Conservation (phyloP, 1,284 basidiomycete genomes). For the Kwoniella shivajii region DNA sequence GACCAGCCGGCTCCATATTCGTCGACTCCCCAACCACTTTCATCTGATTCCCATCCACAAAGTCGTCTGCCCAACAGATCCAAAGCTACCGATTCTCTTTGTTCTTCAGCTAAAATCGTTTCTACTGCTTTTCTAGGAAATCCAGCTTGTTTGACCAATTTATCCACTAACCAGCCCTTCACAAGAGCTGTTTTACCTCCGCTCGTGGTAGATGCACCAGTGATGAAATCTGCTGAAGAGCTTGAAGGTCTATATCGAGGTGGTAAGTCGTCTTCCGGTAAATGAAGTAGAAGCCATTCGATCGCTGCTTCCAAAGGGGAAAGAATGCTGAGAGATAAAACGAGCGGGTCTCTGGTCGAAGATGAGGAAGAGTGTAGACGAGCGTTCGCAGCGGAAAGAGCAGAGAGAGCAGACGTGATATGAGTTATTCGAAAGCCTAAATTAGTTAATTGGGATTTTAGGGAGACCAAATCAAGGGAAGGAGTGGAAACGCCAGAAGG, state of each 20-base stretch:
- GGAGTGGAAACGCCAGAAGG: slow-evolving; percentile 38
- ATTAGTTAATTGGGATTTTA: slow-evolving; percentile 47
- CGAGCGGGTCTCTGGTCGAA: slow-evolving; percentile 47
- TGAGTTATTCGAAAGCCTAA: slow-evolving; percentile 57
- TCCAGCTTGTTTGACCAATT: slow-evolving; percentile 78
- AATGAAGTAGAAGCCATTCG: slow-evolving; percentile 57
- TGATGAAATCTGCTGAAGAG: slow-evolving; percentile 64
- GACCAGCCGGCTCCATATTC: slow-evolving; percentile 58
- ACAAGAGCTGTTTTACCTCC: slow-evolving; percentile 63
- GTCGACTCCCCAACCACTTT: slow-evolving; percentile 54
- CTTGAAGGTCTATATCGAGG: slow-evolving; percentile 71
- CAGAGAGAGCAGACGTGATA: slow-evolving; percentile 47
- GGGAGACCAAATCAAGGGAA: slow-evolving; percentile 33
- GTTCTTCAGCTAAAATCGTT: slow-evolving; percentile 23
- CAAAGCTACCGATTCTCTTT: slow-evolving; percentile 47
- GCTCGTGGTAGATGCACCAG: slow-evolving; percentile 59
- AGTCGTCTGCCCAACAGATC: slow-evolving; percentile 52
- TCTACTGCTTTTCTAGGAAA: slow-evolving; percentile 75
- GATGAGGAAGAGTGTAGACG: slow-evolving; percentile 41
- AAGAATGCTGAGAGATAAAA: slow-evolving; percentile 58
- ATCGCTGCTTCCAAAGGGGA: slow-evolving; percentile 59
- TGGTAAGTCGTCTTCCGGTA: slow-evolving; percentile 57
- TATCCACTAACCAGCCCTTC: slow-evolving; percentile 78
- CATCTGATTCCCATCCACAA: slow-evolving; percentile 53
- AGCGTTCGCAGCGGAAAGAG: slow-evolving; percentile 45